phyloP scores from a whole-genome alignment of 257 asterid species.

The Nicotiana noctiflora region DNA sequence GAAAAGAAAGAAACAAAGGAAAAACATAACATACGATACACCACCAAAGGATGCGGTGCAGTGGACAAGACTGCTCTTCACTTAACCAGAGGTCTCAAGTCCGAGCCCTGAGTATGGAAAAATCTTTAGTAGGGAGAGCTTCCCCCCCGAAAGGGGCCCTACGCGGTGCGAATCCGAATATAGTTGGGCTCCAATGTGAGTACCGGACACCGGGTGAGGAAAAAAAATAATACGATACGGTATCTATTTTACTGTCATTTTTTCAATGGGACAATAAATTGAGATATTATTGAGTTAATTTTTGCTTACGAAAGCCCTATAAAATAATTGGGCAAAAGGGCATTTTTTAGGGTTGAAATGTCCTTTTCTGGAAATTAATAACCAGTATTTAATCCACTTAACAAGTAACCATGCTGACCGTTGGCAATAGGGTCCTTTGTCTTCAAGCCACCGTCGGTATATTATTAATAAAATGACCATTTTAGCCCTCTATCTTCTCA shows the following conservation, averaged over 20 bases:
- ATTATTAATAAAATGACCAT: background rate
- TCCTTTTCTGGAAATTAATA: constrained; percentile 28
- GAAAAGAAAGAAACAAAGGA: background rate
- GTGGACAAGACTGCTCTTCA: too few species aligned
- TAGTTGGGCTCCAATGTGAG: too few species aligned
- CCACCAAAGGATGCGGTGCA: too few species aligned
- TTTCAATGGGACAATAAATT: background rate
- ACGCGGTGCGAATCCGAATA: too few species aligned
- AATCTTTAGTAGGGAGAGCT: too few species aligned
- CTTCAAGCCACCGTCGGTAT: background rate
- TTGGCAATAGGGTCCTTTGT: constrained; percentile 15
- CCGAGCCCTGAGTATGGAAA: too few species aligned
- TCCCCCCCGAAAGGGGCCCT: too few species aligned
- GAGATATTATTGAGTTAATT: background rate
- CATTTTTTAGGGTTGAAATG: constrained; percentile 19
- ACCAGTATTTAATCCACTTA: constrained; percentile 11
- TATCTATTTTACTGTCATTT: background rate
- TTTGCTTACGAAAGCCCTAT: background rate
- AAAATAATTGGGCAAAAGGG: background rate
- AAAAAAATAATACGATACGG: background rate
- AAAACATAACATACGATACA: background rate
- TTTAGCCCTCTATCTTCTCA: background rate
- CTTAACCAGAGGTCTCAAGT: too few species aligned
- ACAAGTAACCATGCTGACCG: constrained; percentile 15
- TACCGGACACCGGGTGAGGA: too few species aligned